These are phyloP conservation scores for Sugiyamaella paludigena DNA, from an alignment of 1,139 yeast species.

Conservation along the genomic window DNA sequence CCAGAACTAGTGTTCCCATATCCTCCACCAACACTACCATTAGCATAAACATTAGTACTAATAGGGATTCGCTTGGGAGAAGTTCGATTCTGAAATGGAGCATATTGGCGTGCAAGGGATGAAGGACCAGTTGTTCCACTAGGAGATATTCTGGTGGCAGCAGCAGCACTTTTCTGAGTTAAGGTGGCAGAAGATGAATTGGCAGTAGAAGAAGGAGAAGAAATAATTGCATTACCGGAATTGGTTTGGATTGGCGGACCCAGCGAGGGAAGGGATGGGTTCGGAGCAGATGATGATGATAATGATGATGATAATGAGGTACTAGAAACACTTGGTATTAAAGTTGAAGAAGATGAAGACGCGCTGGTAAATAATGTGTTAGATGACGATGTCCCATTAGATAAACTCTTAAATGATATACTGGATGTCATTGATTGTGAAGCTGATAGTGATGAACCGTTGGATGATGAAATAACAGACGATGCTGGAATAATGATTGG, in stretches of 20 bases:
- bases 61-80: constrained; percentile 10
- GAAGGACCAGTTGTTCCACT: constrained; percentile 2
- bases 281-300: no score
- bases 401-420: neutral
- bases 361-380: neutral
- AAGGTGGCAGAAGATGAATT: neutral
- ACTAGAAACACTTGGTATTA: neutral
- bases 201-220: no score
- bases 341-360: constrained; percentile 6
- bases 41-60: neutral
- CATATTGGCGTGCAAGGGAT: constrained; percentile 16
- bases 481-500: neutral
- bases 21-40: neutral
- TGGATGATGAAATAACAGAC: no score
- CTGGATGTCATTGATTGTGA: neutral
- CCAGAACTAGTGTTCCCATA: neutral
- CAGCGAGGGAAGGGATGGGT: no score
- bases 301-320: no score
- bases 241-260: no score
- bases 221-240: no score
- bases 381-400: no score
- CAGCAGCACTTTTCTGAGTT: neutral
- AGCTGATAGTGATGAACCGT: no score
- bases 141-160: constrained; percentile 1
- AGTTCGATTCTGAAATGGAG: constrained; percentile 16